These are phyloP conservation scores for Trypanosoma melophagium DNA, from an alignment of 208 protist species.

Conservation along the genomic window DNA sequence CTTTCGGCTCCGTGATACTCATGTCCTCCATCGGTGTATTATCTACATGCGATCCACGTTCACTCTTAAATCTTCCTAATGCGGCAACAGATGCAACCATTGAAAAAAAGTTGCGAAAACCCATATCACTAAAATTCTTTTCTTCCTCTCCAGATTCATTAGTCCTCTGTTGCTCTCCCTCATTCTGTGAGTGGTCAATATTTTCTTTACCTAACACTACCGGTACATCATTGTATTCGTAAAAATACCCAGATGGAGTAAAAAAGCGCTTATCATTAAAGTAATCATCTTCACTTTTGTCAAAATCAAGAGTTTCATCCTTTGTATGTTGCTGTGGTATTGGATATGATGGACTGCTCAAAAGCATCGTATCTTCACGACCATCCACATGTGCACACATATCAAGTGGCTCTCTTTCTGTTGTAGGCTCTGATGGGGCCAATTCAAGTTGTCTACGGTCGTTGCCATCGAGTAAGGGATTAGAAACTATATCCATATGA, in stretches of 20 bases:
- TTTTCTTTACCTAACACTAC: neutral
- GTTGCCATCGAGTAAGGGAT: neutral
- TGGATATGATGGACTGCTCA: neutral
- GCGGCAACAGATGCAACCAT: no score
- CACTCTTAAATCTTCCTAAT: no score
- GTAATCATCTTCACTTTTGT: slow-evolving; percentile 19
- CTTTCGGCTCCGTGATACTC: no score
- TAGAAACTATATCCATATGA: neutral
- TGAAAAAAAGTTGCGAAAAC: neutral
- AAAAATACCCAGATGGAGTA: slow-evolving; percentile 14
- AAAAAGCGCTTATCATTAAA: slow-evolving; percentile 20
- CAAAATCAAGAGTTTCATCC: no score
- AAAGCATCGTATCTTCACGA: neutral
- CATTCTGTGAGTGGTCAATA: neutral
- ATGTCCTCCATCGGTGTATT: no score
- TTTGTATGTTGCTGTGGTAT: neutral
- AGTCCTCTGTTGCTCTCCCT: no score
- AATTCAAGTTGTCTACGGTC: neutral
- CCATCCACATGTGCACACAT: neutral
- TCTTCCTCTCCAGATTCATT: neutral
- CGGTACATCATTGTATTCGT: slow-evolving; percentile 6
- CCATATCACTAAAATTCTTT: neutral
- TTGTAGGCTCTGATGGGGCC: neutral
- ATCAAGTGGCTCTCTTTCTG: slow-evolving; percentile 2
- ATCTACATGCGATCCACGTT: no score